These are phyloP conservation scores for Penicillium sp. DNA, from an alignment of 2,329 filamentous ascomycete genomes.

Conservation along the genomic window DNA sequence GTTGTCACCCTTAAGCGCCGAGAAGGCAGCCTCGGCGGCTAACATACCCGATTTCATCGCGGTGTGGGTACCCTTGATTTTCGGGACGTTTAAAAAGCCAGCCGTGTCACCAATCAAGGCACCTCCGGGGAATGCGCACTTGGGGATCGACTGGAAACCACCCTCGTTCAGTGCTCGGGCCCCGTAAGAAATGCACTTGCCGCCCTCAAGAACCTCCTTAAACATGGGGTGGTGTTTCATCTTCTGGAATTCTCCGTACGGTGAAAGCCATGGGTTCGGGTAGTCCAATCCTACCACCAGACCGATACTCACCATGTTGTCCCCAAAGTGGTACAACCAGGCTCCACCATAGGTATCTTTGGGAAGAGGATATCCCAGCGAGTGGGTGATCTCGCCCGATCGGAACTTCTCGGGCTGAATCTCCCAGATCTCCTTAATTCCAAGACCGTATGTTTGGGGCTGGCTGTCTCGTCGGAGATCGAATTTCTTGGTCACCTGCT, in stretches of 20 bases:
- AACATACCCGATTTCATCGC: slow-evolving; percentile 98
- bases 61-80: slow-evolving; percentile 97
- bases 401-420: slow-evolving; percentile 88
- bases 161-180: slow-evolving; percentile 90
- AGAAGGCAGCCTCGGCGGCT: slow-evolving; percentile 85
- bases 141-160: slow-evolving; percentile 96
- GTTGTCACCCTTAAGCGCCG: slow-evolving; percentile 62
- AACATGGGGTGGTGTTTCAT: slow-evolving; percentile 98
- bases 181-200: slow-evolving; percentile 96
- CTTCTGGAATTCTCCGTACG: slow-evolving; percentile 96
- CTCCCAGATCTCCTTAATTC: slow-evolving; percentile 97
- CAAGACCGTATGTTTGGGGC: slow-evolving; percentile 91
- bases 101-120: slow-evolving; percentile 95
- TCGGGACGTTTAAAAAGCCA: slow-evolving; percentile 95
- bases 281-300: slow-evolving; percentile 94
- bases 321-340: slow-evolving; percentile 99
- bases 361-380: slow-evolving; percentile 87
- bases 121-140: slow-evolving; percentile 92
- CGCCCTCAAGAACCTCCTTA: slow-evolving; percentile 81
- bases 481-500: slow-evolving; percentile 93
- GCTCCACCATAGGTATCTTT: slow-evolving; percentile 90
- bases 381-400: slow-evolving; percentile 80
- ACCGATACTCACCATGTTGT: slow-evolving; percentile 90
- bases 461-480: slow-evolving; percentile 85
- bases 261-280: slow-evolving; percentile 91